Conservation (phyloP, 192 early-diverging fungal genomes). For the Phycomyces nitens region DNA sequence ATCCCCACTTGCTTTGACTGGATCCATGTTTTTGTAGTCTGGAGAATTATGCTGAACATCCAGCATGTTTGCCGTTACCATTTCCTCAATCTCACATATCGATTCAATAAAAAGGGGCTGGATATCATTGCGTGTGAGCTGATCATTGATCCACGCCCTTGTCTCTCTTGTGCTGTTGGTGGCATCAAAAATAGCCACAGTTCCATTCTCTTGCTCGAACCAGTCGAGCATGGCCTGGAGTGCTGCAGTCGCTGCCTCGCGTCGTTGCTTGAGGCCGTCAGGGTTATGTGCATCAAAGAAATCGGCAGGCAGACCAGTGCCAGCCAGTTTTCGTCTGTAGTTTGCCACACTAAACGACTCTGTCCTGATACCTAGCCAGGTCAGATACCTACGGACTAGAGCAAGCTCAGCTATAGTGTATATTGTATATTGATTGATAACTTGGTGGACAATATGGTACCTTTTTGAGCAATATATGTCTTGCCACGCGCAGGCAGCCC, state of each 20-base stretch:
- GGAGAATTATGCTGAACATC: conserved; percentile 90
- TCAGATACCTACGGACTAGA: conserved; percentile 84
- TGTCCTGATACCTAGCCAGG: conserved; percentile 91
- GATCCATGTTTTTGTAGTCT: conserved; percentile 82
- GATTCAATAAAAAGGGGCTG: conserved; percentile 95
- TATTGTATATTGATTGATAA: background rate
- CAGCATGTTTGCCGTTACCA: conserved; percentile 85
- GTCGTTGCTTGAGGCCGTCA: conserved; percentile 66
- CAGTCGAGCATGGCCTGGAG: conserved; percentile 89
- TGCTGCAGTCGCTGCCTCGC: conserved; percentile 80
- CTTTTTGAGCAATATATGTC: conserved; percentile 92
- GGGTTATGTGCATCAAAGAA: conserved; percentile 90
- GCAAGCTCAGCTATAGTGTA: background rate
- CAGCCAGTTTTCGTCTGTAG: conserved; percentile 85
- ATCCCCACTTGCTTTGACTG: conserved; percentile 76
- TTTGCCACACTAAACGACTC: conserved; percentile 97
- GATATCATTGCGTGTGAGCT: conserved; percentile 67
- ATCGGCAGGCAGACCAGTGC: conserved; percentile 70
- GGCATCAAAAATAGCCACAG: conserved; percentile 94
- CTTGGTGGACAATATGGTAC: too few relatives aligned
- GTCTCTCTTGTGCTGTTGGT: conserved; percentile 88
- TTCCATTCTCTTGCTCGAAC: conserved; percentile 76
- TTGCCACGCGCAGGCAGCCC: conserved; percentile 92
- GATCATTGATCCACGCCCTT: conserved; percentile 66
- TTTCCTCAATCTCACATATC: conserved; percentile 81